Base-by-base conservation (phyloP, 768 basidiomycete species). In the Pilatotrama ljubarskyi region DNA sequence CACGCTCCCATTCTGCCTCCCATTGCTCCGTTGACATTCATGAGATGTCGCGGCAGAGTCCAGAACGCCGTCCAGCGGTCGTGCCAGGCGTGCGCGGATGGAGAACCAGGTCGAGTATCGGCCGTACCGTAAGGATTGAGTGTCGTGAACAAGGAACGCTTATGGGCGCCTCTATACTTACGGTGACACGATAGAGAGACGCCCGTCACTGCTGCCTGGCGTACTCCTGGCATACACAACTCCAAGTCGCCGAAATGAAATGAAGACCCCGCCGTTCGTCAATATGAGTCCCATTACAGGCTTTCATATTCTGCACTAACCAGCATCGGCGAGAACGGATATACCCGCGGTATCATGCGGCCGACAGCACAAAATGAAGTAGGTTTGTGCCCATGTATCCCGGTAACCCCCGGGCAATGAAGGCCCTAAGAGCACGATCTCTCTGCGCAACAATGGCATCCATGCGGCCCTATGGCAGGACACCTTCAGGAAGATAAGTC, bases 1-100 rank as follows among this genome's bases (percentile, higher is more conserved):
- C 81, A 67, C 84, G 87, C 71, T 84, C 83, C 90, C 90, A 93
- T 67, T 67, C 64, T 40, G 54, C 66, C 71, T 82, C 82, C 87
- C 86, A 90, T 64, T 53, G 59, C 42, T 54, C 64, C 41, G 51
- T 35, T 38, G 68, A 70, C 74, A 72, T 72, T 59, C 67, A 71
- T 67, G 38, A 49, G 61, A 58, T 17, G 60, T 48, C 51, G 44
- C 44, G 49, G 24, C 24, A 57, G 35, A 17, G 50, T 49, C 42
- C 49, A 55, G 43, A 51, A 52, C 58, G 58, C 58, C 60, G 63
- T 13, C 60, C 60, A 55, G 64, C 60, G 51, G 55, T 47, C 51
- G 63, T 64, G 54, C 58, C 32, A 48, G 50, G 49, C 54, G 50
- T 56, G 37, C 51, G 53, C 35, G 32, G 42, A 47, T 8, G 40